Evolutionary conservation across 2,329 filamentous ascomycete species (phyloP).

Genomic region (Blumeria graminis): DNA sequence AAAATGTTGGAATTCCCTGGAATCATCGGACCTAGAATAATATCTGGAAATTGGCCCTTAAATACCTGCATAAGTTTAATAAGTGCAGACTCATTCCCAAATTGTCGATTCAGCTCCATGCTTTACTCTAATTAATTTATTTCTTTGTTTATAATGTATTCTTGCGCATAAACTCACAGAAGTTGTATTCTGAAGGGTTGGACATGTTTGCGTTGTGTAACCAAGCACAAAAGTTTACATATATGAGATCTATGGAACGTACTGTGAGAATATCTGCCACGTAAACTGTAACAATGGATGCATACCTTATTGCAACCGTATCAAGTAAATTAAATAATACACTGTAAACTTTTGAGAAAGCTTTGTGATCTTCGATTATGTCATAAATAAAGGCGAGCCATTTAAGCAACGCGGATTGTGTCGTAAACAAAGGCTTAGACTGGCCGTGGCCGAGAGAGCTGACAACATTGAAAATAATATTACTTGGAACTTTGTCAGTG

Average conservation of each 20-base stretch:
- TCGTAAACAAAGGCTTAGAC: constrained; percentile 44
- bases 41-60: constrained; percentile 78
- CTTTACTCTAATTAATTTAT: constrained; percentile 17
- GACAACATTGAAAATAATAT: constrained; percentile 39
- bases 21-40: constrained; percentile 49
- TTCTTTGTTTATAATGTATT: not conserved
- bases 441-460: constrained; percentile 55
- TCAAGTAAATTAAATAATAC: constrained; percentile 64
- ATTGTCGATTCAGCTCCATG: constrained; percentile 31
- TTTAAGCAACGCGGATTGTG: constrained; percentile 47
- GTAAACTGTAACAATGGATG: too few relatives aligned
- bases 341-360: constrained; percentile 46
- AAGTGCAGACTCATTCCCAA: constrained; percentile 48
- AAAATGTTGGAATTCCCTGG: constrained; percentile 36
- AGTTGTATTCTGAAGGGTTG: constrained; percentile 62
- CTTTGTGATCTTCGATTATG: constrained; percentile 34
- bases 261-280: not conserved
- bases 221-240: constrained; percentile 55
- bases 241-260: constrained; percentile 18
- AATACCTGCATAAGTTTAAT: constrained; percentile 57
- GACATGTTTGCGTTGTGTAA: constrained; percentile 63
- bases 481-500: constrained; percentile 32
- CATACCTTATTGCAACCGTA: constrained; percentile 47
- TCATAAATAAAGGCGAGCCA: constrained; percentile 64
- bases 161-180: constrained; percentile 24